These are phyloP conservation scores for Syzygium aromaticum DNA, from an alignment of 345 rosid genomes.

Conservation along the genomic window DNA sequence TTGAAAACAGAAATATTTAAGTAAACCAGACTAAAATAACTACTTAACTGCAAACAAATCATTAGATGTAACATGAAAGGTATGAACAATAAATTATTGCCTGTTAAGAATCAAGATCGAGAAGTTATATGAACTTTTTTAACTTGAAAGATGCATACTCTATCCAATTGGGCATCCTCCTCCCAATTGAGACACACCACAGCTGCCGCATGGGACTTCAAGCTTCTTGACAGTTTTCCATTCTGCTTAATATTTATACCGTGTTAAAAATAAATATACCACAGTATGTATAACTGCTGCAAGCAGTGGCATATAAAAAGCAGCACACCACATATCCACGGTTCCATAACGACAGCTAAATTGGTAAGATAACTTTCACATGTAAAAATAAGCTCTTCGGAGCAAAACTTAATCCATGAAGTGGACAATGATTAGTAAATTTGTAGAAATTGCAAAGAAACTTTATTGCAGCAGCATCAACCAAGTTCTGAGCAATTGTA, in stretches of 20 bases:
- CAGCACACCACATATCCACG: neutral
- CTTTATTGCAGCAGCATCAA: neutral
- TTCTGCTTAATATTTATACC: conserved; percentile 35
- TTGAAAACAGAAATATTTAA: neutral
- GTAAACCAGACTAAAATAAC: neutral
- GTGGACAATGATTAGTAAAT: neutral
- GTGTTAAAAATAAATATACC: neutral
- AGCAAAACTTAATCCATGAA: neutral
- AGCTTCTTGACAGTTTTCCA: conserved; percentile 71
- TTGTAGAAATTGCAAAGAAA: neutral
- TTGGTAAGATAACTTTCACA: neutral
- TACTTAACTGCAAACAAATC: neutral
- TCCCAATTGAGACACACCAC: conserved; percentile 92
- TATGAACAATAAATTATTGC: neutral
- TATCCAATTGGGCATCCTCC: conserved; percentile 50
- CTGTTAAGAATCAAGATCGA: neutral
- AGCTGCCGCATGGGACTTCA: conserved; percentile 68
- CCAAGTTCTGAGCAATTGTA: neutral
- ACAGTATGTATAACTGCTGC: neutral
- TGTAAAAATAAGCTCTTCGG: neutral
- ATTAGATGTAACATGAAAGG: neutral
- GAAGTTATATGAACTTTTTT: neutral
- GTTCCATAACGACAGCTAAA: neutral
- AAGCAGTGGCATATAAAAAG: neutral
- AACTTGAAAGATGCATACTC: conserved; percentile 18